Percentiles rank a stretch among this genome's conserved stretches.
Evolutionary conservation across 768 basidiomycete species (phyloP).

Genomic region (Amanita pallidorosea): DNA sequence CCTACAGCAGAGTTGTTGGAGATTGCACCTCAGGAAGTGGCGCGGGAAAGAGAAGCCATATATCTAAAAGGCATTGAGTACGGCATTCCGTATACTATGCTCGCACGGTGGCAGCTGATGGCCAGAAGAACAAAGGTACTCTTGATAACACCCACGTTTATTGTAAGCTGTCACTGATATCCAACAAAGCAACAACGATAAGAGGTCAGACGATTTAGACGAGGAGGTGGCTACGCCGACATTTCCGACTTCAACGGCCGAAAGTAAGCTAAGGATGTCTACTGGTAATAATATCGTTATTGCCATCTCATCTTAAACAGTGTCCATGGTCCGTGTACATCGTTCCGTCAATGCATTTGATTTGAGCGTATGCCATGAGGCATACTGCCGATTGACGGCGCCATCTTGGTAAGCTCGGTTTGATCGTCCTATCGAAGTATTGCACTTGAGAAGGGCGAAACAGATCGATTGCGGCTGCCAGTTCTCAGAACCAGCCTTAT

Average conservation of each 20-base stretch:
- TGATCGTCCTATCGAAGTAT: not conserved
- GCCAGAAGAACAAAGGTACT: not conserved
- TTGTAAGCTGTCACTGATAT: not conserved
- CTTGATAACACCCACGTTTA: not conserved
- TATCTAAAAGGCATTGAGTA: not conserved
- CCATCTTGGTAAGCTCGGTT: not conserved
- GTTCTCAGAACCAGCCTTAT: not conserved
- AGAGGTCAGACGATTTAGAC: no score
- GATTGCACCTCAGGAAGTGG: not conserved
- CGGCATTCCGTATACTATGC: not conserved
- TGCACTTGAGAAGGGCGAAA: not conserved
- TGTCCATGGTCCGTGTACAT: not conserved
- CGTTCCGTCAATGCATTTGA: not conserved
- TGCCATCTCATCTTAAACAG: not conserved
- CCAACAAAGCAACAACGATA: not conserved
- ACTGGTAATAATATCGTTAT: not conserved
- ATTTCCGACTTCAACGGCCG: not conserved
- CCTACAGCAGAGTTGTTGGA: not conserved
- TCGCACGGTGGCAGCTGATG: not conserved
- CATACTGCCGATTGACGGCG: not conserved
- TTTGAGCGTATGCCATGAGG: not conserved
- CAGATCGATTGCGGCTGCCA: not conserved
- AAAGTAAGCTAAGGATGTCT: not conserved
- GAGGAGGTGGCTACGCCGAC: not conserved
- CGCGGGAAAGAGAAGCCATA: not conserved